Conservation (phyloP, 106 monocot species). For the Apostasia shenzhenica region DNA sequence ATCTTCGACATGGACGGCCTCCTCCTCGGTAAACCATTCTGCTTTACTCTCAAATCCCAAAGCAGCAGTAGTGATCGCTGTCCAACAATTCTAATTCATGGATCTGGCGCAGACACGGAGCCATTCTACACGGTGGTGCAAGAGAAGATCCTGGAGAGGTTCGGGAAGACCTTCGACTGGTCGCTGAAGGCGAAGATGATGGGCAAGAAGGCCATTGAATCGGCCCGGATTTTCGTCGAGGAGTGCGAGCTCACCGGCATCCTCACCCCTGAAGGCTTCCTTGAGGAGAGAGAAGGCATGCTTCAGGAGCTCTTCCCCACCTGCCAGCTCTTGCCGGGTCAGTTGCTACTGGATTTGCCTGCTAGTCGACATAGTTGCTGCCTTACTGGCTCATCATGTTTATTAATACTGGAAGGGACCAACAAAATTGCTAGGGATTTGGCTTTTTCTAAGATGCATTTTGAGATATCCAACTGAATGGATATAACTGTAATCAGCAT, state of each 20-base stretch:
- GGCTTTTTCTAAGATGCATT: no score
- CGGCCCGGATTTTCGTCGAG: conserved; percentile 72
- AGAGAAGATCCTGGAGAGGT: conserved; percentile 78
- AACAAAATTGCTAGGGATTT: no score
- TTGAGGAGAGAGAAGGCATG: conserved; percentile 82
- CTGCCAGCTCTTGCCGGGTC: conserved; percentile 70
- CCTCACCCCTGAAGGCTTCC: conserved; percentile 71
- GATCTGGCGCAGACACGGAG: conserved; percentile 58
- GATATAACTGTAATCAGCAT: no score
- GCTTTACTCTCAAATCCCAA: not conserved
- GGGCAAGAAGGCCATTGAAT: conserved; percentile 93
- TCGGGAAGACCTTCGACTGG: conserved; percentile 91
- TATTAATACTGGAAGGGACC: no score
- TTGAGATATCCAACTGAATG: no score
- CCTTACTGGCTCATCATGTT: no score
- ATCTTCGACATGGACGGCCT: conserved; percentile 99
- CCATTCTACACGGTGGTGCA: conserved; percentile 80
- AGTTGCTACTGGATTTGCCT: not conserved
- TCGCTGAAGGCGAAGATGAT: conserved; percentile 91
- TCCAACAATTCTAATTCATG: not conserved
- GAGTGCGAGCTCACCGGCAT: conserved; percentile 49
- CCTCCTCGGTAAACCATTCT: conserved; percentile 48
- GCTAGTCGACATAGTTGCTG: no score
- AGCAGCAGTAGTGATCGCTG: not conserved
- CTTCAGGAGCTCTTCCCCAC: conserved; percentile 77